These are phyloP conservation scores for Neoascochyta sp. DNA, from an alignment of 2,329 filamentous ascomycete species.

Conservation along the genomic window DNA sequence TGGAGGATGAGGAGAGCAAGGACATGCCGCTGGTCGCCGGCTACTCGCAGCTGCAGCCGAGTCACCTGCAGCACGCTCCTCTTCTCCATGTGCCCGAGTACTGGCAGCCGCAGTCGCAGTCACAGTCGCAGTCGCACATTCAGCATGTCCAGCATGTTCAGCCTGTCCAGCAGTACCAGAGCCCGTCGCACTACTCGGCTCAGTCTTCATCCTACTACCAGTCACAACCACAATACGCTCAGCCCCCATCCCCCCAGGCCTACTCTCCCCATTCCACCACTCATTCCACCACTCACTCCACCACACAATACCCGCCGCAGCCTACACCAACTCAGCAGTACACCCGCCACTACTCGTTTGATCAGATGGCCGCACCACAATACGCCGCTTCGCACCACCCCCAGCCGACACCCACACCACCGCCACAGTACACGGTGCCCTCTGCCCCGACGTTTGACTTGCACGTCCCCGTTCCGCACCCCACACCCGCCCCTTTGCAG, in stretches of 20 bases:
- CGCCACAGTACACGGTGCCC: constrained; percentile 24
- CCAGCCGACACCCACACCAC: constrained; percentile 17
- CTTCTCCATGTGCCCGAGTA: constrained; percentile 32
- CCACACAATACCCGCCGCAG: constrained; percentile 8
- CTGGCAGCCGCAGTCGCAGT: too few species aligned
- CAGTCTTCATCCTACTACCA: constrained; percentile 24
- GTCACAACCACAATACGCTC: constrained; percentile 18
- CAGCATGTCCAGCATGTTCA: constrained; percentile 17
- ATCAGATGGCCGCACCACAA: constrained; percentile 11
- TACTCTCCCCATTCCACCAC: constrained; percentile 23
- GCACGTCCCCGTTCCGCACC: constrained; percentile 16
- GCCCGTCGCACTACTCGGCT: constrained; percentile 24
- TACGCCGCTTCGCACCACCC: constrained; percentile 22
- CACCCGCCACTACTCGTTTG: constrained; percentile 20
- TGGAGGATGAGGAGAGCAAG: constrained; percentile 38
- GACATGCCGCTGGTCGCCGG: constrained; percentile 29
- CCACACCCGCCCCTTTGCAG: constrained; percentile 12
- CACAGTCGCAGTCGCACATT: too few species aligned
- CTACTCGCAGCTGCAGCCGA: constrained; percentile 29
- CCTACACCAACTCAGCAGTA: too few species aligned
- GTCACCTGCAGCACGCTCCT: constrained; percentile 27
- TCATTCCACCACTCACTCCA: constrained; percentile 15
- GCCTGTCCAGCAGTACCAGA: constrained; percentile 29
- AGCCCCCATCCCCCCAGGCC: constrained; percentile 24
- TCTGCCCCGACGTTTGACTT: constrained; percentile 23